A percentile compares a stretch with the other conserved stretches of the same genome.
Conservation (phyloP, 306 rosid genomes). For the Ormosia semicastrata region DNA sequence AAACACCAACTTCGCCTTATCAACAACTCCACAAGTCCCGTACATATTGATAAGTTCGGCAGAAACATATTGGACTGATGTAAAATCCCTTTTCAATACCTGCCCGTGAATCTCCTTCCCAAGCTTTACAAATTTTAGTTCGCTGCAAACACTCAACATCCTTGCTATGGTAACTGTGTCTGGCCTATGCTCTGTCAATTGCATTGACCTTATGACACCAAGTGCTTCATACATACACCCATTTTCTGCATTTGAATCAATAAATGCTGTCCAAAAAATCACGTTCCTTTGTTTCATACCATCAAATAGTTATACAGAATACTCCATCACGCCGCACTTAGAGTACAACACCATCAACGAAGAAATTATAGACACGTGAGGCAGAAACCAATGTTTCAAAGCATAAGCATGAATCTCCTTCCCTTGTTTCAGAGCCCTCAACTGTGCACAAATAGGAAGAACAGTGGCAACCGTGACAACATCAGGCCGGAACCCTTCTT, state of each 20-base stretch:
- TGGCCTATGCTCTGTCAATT: slow-evolving; percentile 58
- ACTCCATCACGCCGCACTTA: slow-evolving; percentile 55
- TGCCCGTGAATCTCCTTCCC: slow-evolving; percentile 83
- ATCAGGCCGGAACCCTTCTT: slow-evolving; percentile 66
- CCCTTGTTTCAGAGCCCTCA: slow-evolving; percentile 55
- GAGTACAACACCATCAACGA: slow-evolving; percentile 77
- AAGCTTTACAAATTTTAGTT: slow-evolving; percentile 48
- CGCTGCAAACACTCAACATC: slow-evolving; percentile 49
- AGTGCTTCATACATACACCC: slow-evolving; percentile 40
- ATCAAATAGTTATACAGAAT: slow-evolving; percentile 48
- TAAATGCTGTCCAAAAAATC: slow-evolving; percentile 74
- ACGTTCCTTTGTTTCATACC: slow-evolving; percentile 56
- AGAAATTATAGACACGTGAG: slow-evolving; percentile 56
- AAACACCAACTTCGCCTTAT: slow-evolving; percentile 53
- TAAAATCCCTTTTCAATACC: slow-evolving; percentile 54
- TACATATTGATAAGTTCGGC: slow-evolving; percentile 63
- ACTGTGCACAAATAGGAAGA: slow-evolving; percentile 66
- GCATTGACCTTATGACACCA: slow-evolving; percentile 60
- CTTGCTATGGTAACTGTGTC: slow-evolving; percentile 64
- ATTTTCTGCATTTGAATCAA: slow-evolving; percentile 57
- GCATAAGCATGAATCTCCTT: slow-evolving; percentile 79
- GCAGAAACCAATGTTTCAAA: slow-evolving; percentile 58
- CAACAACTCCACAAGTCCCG: slow-evolving; percentile 51
- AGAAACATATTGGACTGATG: slow-evolving; percentile 51
- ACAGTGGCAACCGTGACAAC: slow-evolving; percentile 54